A percentile compares a stretch with the other conserved stretches of the same genome.
These are phyloP conservation scores for Apiotrichum veenhuisii DNA, from an alignment of 1,284 basidiomycete genomes.

Conservation along the genomic window DNA sequence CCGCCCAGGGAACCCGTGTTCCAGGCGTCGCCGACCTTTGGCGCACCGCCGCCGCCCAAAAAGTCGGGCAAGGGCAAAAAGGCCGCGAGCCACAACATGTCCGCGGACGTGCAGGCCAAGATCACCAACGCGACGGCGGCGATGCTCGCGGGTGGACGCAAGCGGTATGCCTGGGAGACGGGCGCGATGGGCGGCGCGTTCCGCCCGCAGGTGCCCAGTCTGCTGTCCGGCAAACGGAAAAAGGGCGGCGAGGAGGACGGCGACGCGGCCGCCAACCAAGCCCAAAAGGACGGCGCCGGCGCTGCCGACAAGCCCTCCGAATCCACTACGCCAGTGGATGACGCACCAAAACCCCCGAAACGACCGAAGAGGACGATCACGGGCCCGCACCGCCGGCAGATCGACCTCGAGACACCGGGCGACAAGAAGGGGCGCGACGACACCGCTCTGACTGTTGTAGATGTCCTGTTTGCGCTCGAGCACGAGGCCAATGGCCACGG, in stretches of 20 bases:
- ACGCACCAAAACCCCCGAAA: conserved; percentile 8
- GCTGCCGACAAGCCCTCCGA: not conserved
- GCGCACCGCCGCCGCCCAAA: conserved; percentile 12
- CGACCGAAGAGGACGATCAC: conserved; percentile 17
- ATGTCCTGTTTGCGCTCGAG: conserved; percentile 44
- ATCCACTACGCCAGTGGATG: conserved; percentile 11
- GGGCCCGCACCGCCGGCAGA: conserved; percentile 12
- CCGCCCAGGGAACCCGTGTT: conserved; percentile 12
- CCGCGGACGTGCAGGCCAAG: conserved; percentile 39
- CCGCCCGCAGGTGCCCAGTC: conserved; percentile 12
- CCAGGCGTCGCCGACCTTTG: conserved; percentile 22
- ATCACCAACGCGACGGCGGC: conserved; percentile 39
- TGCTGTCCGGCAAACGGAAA: conserved; percentile 21
- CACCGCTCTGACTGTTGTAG: conserved; percentile 34
- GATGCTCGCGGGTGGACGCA: conserved; percentile 10
- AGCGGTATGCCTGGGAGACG: conserved; percentile 43
- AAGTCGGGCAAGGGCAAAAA: conserved; percentile 17
- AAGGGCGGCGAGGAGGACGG: conserved; percentile 16
- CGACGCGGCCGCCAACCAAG: conserved; percentile 1
- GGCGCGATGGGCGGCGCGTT: conserved; percentile 14
- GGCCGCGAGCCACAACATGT: conserved; percentile 21
- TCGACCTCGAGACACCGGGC: conserved; percentile 14
- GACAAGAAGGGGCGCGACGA: conserved; percentile 32
- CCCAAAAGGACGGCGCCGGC: not conserved
- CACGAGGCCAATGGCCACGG: conserved; percentile 32